Evolutionary conservation across 805 yeast species (phyloP).

Genomic region (Wickerhamiella brachini): DNA sequence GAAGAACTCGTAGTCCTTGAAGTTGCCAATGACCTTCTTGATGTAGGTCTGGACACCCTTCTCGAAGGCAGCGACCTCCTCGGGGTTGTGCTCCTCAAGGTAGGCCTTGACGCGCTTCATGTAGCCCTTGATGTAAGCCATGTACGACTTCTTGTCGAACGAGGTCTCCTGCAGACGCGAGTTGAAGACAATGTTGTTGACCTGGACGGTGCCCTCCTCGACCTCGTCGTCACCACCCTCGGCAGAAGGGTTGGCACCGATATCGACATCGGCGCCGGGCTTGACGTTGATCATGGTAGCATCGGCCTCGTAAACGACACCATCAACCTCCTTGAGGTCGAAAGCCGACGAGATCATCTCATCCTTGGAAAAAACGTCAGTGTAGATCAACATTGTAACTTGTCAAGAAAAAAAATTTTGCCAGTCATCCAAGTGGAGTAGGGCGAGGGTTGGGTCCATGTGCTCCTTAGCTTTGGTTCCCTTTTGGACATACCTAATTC

Average conservation of each 20-base stretch:
- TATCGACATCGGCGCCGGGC: constrained; percentile 81
- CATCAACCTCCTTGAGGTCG: constrained; percentile 75
- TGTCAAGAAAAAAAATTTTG: constrained; percentile 3
- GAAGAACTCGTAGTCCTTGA: constrained; percentile 99
- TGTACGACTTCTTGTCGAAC: constrained; percentile 96
- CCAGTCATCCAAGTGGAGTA: neutral
- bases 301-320: constrained; percentile 92
- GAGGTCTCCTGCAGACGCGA: constrained; percentile 94
- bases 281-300: constrained; percentile 82
- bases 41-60: constrained; percentile 95
- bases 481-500: too few relatives aligned
- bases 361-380: constrained; percentile 85
- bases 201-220: constrained; percentile 81
- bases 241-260: constrained; percentile 99
- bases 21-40: constrained; percentile 88
- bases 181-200: constrained; percentile 97
- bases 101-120: constrained; percentile 91
- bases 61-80: constrained; percentile 74
- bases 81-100: constrained; percentile 83
- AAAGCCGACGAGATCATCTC: constrained; percentile 93
- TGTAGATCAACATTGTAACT: constrained; percentile 25
- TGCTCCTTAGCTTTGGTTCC: too few relatives aligned
- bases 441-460: neutral
- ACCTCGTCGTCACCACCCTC: constrained; percentile 77
- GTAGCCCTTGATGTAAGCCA: constrained; percentile 96